A percentile compares a stretch with the other conserved stretches of the same genome.
phyloP scores from a whole-genome alignment of 2,329 filamentous ascomycete species.

The Alternaria brassicae region DNA sequence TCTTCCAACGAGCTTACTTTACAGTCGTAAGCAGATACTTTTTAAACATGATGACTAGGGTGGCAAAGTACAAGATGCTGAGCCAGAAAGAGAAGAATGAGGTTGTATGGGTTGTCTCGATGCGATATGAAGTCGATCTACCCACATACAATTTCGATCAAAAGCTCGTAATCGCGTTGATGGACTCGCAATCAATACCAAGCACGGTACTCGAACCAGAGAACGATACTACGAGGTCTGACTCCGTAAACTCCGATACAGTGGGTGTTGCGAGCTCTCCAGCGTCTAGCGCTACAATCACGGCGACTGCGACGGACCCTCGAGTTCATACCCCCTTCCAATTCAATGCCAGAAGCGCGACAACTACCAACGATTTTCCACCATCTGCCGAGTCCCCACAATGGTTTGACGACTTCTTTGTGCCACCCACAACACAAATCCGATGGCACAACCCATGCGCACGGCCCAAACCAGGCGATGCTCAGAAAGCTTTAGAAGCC shows the following conservation, averaged over 20 bases:
- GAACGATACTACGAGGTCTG: neutral
- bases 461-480: slow-evolving; percentile 14
- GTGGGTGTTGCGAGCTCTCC: neutral
- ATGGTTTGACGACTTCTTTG: slow-evolving; percentile 21
- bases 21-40: slow-evolving; percentile 35
- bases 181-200: slow-evolving; percentile 17
- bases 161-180: slow-evolving; percentile 34
- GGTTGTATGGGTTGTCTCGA: slow-evolving; percentile 25
- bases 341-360: slow-evolving; percentile 20
- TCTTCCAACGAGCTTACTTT: slow-evolving; percentile 38
- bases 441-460: slow-evolving; percentile 32
- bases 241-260: neutral
- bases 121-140: slow-evolving; percentile 28
- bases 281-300: neutral
- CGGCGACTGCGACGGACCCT: neutral
- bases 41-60: slow-evolving; percentile 25
- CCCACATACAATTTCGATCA: slow-evolving; percentile 37
- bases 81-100: slow-evolving; percentile 33
- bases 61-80: slow-evolving; percentile 20
- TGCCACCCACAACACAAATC: slow-evolving; percentile 37
- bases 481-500: slow-evolving; percentile 14
- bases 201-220: neutral
- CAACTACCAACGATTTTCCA: neutral
- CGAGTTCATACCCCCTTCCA: slow-evolving; percentile 20
- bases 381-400: neutral